Base-by-base conservation (phyloP, 768 basidiomycete species). In the Termitomyces sp. region DNA sequence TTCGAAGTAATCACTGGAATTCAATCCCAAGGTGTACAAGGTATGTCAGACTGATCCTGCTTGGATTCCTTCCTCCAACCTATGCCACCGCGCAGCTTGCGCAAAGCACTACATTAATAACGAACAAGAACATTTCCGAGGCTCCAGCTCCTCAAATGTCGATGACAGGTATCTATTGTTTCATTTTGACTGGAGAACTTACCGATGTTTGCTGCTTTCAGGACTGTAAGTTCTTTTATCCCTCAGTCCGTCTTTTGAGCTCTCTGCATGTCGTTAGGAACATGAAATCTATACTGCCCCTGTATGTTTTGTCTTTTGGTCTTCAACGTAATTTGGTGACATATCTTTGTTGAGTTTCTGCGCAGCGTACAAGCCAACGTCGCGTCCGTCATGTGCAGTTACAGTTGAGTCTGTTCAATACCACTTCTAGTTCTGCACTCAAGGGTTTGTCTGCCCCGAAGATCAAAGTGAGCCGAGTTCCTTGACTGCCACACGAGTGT, bases 361-460 rank as follows among this genome's bases (percentile, higher is more conserved):
- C 81, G 82, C 43, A 79, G 82, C 20, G 82, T 88, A 4, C 80
- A 82, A 68, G 87, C 87, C 12, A 82, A 83, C 55, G 87, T 87
- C 12, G 82, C 86, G 1, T 68, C 84, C 4, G 78, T 88, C 55
- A 87, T 87, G 85, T 87, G 85, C 68, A 83, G 82, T 58, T 85
- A 85, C 63, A 85, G 82, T 78, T 47, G 24, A 37, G 57, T 47
- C 33, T 46, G 18, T 43, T 26, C 56, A 22, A 44, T 24, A 24
- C 24, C 52, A 9, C 22, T 44, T 53, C 26, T 46, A 30, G 24
- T 43, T 53, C 26, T 32, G 8, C 27, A 16, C 20, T 53, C 46
- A 45, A 30, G 46, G 20, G 20, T 30, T 46, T 5, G 12, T 40
- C 14, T 37, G 34, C n/a, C 20, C 13, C 26, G 4, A 40, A 76